A percentile compares a stretch with the other conserved stretches of the same genome.
phyloP scores from a whole-genome alignment of 1,284 basidiomycete genomes.

The Tilletia walkeri region DNA sequence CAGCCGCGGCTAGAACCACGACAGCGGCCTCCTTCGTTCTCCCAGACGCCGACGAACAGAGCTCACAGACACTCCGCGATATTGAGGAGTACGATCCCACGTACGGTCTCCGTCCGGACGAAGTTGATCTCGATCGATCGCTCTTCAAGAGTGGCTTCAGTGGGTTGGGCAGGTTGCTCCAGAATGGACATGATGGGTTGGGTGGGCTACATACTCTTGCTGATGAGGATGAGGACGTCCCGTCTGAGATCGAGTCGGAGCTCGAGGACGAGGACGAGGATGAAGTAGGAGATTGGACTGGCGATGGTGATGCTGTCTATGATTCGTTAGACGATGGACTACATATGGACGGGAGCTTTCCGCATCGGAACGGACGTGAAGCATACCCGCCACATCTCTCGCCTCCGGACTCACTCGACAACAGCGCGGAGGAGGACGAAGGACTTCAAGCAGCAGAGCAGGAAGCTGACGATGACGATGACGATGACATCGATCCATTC shows the following conservation, averaged over 20 bases:
- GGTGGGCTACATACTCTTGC: slow-evolving; percentile 22
- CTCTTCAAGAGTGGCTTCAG: slow-evolving; percentile 71
- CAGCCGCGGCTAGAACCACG: not conserved
- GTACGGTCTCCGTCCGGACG: slow-evolving; percentile 75
- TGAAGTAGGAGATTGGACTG: slow-evolving; percentile 1
- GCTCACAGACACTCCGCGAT: slow-evolving; percentile 31
- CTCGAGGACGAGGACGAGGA: slow-evolving; percentile 12
- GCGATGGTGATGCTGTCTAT: not conserved
- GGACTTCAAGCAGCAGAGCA: slow-evolving; percentile 60
- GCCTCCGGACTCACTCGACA: slow-evolving; percentile 23
- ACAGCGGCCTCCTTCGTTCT: not conserved
- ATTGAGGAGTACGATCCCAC: slow-evolving; percentile 92
- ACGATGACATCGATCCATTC: slow-evolving; percentile 26
- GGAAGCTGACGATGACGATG: slow-evolving; percentile 64
- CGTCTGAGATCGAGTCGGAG: too few species aligned
- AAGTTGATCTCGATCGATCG: slow-evolving; percentile 65
- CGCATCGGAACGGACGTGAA: too few species aligned
- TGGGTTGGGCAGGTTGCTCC: slow-evolving; percentile 60
- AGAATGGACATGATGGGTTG: slow-evolving; percentile 22
- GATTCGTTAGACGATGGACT: too few species aligned
- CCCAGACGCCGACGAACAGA: not conserved
- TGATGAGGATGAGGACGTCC: not conserved
- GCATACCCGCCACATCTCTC: slow-evolving; percentile 3
- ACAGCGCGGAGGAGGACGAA: slow-evolving; percentile 25
- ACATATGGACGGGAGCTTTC: too few species aligned